phyloP scores from a whole-genome alignment of 1,139 yeast genomes.

The Diutina siamensis region DNA sequence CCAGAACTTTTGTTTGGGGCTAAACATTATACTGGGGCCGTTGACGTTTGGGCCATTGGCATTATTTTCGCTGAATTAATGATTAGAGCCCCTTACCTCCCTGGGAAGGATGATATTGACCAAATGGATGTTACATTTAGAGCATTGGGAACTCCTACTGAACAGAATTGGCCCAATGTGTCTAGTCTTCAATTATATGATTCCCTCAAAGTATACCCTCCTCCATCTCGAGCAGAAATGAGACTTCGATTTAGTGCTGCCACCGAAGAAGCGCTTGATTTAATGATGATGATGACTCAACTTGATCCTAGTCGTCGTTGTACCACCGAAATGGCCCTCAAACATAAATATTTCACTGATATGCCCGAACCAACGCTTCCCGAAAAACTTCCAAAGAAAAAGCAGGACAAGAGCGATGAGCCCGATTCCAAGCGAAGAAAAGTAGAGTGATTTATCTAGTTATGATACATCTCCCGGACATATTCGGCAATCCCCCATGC shows the following conservation, averaged over 20 bases:
- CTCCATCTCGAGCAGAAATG: conserved; percentile 73
- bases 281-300: conserved; percentile 61
- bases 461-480: conserved; percentile 35
- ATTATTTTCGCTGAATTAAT: conserved; percentile 92
- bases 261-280: conserved; percentile 70
- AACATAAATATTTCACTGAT: conserved; percentile 62
- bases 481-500: conserved; percentile 73
- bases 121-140: conserved; percentile 86
- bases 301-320: conserved; percentile 73
- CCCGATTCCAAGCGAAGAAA: conserved; percentile 14
- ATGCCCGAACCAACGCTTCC: conserved; percentile 73
- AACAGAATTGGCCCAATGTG: conserved; percentile 85
- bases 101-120: conserved; percentile 84
- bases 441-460: conserved; percentile 9
- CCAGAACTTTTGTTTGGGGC: conserved; percentile 90
- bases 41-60: conserved; percentile 93
- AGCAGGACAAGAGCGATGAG: conserved; percentile 10
- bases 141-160: conserved; percentile 95
- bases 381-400: conserved; percentile 46
- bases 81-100: conserved; percentile 88
- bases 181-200: conserved; percentile 67
- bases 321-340: conserved; percentile 52
- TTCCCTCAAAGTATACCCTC: conserved; percentile 63
- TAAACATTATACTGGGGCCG: conserved; percentile 74
- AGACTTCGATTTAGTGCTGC: conserved; percentile 87